Base-by-base conservation (phyloP, 2,329 filamentous ascomycete species). In the Drechmeria coniospora region DNA sequence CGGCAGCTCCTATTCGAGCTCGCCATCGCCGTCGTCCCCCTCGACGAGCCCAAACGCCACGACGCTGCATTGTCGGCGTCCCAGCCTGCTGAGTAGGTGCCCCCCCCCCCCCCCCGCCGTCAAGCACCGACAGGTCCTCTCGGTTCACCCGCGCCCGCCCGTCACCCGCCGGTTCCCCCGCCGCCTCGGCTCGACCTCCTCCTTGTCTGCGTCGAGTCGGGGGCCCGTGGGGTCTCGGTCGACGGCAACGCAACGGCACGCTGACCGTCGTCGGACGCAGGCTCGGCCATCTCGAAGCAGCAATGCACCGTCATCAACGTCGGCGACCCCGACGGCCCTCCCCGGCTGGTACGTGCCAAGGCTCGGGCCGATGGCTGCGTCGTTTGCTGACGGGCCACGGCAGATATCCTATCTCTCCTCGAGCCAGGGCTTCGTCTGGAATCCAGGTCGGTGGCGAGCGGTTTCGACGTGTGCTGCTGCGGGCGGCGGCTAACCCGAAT, bases 301-400 rank as follows among this genome's bases (percentile, higher is more conserved):
- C 77, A 84, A 52, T 77, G 77, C 44, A 83, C 75, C n/a, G 77
- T 83, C 25, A 73, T 86, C 50, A 80, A 84, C 48, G 72, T 87
- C 39, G 79, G 76, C 23, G 69, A 79, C 36, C 71, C 73, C 15
- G 77, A 83, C 37, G 75, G 73, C n/a, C 68, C 72, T 36, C 74
- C 76, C 37, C 65, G 77, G 30, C 58, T 86, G 56, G 77, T 83
- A 56, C 50, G 73, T 45, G 16, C 17, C 11, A 6, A 5, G 23
- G 21, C 5, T 23, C 12, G 8, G 12, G 21, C 21, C 12, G 8
- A 6, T 23, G 9, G 6, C 8, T n/a, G 20, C 14, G 4, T 5
- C 9, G 10, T 3, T 5, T 8, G 14, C 19, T 30, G 29, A 24
- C 24, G 13, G 4, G 11, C 20, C 8, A n/a, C 8, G 4, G 10